Evolutionary conservation across 441 rosid genomes (phyloP).

Genomic region (Macaranga tanarius): DNA sequence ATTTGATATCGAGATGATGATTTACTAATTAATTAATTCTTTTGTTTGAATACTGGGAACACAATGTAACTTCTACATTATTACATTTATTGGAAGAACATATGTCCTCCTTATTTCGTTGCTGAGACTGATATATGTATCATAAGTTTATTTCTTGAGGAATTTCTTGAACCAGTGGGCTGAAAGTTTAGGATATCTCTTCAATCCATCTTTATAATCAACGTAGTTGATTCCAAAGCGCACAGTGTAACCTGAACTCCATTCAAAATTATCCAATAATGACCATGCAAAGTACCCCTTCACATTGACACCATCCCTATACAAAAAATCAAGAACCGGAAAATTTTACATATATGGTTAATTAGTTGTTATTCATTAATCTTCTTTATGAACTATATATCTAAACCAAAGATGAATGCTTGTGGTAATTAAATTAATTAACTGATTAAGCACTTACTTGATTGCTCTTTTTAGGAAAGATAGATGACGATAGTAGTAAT

Average conservation of each 20-base stretch:
- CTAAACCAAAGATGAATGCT: too few relatives aligned
- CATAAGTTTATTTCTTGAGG: slow-evolving; percentile 26
- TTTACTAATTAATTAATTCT: too few relatives aligned
- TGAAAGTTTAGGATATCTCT: slow-evolving; percentile 51
- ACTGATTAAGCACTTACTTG: slow-evolving; percentile 21
- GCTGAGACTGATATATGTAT: background rate
- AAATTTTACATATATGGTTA: too few relatives aligned
- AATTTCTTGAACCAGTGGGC: slow-evolving; percentile 48
- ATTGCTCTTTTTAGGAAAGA: slow-evolving; percentile 31
- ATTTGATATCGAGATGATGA: too few relatives aligned
- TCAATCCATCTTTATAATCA: slow-evolving; percentile 44
- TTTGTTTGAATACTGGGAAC: too few relatives aligned
- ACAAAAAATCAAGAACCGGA: background rate
- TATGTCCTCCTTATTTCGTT: background rate
- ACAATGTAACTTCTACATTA: background rate
- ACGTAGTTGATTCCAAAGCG: slow-evolving; percentile 58
- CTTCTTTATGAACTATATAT: background rate
- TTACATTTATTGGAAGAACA: background rate
- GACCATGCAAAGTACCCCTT: slow-evolving; percentile 62
- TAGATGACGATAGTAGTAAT: slow-evolving; percentile 32
- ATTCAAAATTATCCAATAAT: slow-evolving; percentile 52
- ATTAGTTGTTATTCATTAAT: too few relatives aligned
- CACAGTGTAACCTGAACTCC: slow-evolving; percentile 45
- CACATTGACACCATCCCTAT: slow-evolving; percentile 46
- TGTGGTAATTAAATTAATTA: background rate